Base-by-base conservation (phyloP, 345 rosid genomes). In the Ceriops decandra region DNA sequence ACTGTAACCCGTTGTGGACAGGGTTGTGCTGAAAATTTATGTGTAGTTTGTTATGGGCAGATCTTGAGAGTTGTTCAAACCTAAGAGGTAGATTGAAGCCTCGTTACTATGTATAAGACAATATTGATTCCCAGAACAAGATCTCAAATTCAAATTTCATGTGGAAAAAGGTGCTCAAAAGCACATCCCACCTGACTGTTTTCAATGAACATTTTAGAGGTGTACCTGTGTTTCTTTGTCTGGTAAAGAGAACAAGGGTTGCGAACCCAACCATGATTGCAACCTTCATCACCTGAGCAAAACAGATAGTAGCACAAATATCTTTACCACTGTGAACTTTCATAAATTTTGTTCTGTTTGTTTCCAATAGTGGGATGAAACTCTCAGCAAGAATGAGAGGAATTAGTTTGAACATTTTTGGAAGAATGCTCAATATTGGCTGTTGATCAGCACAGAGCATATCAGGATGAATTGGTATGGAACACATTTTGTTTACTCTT, bases 181-280 rank as follows among this genome's bases (percentile, higher is more conserved):
- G 47, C 4, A 42, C 47, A 42, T 42, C 16, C 47, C 47, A 42
- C 17, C 17, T 42, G 15, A 13, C 49, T 15, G 49, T 42, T 42
- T 42, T 42, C 49, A 1, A 56, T 4, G 28, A 56, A 56, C 11
- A 56, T 56, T 21, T 21, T 24, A 56, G 22, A 31, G 53, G 38
- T 56, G 28, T 75, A 85, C 90, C 87, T 69, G 78, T 61, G 28
- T 74, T 80, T 73, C 72, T 71, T 74, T 81, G 80, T 74, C 90
- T 82, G 6, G 90, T 84, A 64, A 85, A 70, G 64, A 85, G 52
- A 78, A 88, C 90, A 60, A 88, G 84, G 35, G 85, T 53, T 53
- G 85, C 90, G 72, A 85, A 88, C 0, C 90, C 88, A n/a, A 84
- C 80, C 81, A 82, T 85, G 78, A 84, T 82, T 52, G 75, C 82